phyloP scores from a whole-genome alignment of 192 early-diverging fungal genomes.

The Neocallimastix lanati region DNA sequence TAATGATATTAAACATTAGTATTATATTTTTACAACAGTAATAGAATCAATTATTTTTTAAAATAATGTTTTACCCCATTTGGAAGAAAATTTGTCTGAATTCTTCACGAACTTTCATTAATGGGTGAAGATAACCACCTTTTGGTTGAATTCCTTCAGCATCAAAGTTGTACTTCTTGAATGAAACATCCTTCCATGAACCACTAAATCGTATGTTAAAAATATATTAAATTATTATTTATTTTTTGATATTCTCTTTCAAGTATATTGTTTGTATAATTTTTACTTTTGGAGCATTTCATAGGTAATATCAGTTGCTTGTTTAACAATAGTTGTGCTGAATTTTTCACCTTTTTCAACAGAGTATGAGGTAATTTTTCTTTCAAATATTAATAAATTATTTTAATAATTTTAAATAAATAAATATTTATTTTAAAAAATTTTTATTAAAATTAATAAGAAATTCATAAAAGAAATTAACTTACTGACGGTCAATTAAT shows the following conservation, averaged over 20 bases:
- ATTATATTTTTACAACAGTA: too few relatives aligned
- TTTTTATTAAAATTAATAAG: too few relatives aligned
- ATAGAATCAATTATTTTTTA: too few relatives aligned
- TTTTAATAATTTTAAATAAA: too few relatives aligned
- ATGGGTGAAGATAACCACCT: slow-evolving; percentile 85
- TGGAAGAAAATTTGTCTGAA: slow-evolving; percentile 98
- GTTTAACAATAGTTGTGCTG: slow-evolving; percentile 64
- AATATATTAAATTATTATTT: too few relatives aligned
- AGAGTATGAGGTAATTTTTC: slow-evolving; percentile 59
- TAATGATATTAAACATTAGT: too few relatives aligned
- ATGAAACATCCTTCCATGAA: slow-evolving; percentile 80
- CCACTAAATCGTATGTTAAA: too few relatives aligned
- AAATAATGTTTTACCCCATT: slow-evolving; percentile 60
- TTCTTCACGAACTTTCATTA: slow-evolving; percentile 98
- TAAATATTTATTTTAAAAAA: too few relatives aligned
- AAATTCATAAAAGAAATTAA: too few relatives aligned
- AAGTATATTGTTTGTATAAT: too few relatives aligned
- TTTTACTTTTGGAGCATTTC: slow-evolving; percentile 74
- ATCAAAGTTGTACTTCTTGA: slow-evolving; percentile 99
- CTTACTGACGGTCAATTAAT: slow-evolving; percentile 23
- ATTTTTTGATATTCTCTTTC: too few relatives aligned
- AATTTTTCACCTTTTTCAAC: slow-evolving; percentile 79
- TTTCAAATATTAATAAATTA: too few relatives aligned
- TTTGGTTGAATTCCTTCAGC: slow-evolving; percentile 58
- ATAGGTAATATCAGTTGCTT: slow-evolving; percentile 81